Evolutionary conservation across 208 protist species (phyloP).

Genomic region (Trypanosoma brucei): DNA sequence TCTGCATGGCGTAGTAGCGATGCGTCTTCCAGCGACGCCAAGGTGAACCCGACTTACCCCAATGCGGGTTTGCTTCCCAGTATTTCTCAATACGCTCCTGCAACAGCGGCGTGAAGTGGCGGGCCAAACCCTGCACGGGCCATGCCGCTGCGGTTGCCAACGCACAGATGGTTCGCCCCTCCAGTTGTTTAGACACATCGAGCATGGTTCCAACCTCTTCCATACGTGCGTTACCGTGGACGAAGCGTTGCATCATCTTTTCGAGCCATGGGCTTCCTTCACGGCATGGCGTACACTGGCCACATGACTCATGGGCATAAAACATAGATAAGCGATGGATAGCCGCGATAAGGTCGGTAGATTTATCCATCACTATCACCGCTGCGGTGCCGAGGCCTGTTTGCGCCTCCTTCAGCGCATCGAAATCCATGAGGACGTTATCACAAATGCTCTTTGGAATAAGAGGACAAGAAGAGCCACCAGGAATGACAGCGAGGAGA

Average conservation of each 20-base stretch:
- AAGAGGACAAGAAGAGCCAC: slow-evolving; percentile 96
- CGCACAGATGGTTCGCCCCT: slow-evolving; percentile 99
- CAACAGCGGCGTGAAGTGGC: slow-evolving; percentile 95
- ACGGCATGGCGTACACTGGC: slow-evolving; percentile 98
- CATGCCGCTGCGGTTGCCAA: slow-evolving; percentile 98
- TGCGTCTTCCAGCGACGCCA: slow-evolving; percentile 86
- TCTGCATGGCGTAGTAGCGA: slow-evolving; percentile 89
- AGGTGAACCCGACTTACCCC: slow-evolving; percentile 74
- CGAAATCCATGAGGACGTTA: slow-evolving; percentile 98
- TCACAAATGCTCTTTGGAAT: slow-evolving; percentile 94
- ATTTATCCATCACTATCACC: slow-evolving; percentile 99
- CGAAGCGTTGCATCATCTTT: slow-evolving; percentile 97
- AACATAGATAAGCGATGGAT: slow-evolving; percentile 96
- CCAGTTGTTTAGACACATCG: slow-evolving; percentile 96
- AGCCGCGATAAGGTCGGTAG: slow-evolving; percentile 94
- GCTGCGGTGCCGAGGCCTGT: slow-evolving; percentile 98
- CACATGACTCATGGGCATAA: slow-evolving; percentile 97
- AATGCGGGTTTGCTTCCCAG: slow-evolving; percentile 86
- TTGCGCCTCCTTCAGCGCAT: slow-evolving; percentile 90
- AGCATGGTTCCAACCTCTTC: slow-evolving; percentile 98
- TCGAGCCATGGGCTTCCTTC: slow-evolving; percentile 95
- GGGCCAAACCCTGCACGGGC: slow-evolving; percentile 97
- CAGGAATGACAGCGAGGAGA: slow-evolving; percentile 96
- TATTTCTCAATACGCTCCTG: slow-evolving; percentile 93
- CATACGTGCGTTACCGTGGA: slow-evolving; percentile 94